Evolutionary conservation across 208 protist species (phyloP).

Genomic region (Phytomonas serpens): DNA sequence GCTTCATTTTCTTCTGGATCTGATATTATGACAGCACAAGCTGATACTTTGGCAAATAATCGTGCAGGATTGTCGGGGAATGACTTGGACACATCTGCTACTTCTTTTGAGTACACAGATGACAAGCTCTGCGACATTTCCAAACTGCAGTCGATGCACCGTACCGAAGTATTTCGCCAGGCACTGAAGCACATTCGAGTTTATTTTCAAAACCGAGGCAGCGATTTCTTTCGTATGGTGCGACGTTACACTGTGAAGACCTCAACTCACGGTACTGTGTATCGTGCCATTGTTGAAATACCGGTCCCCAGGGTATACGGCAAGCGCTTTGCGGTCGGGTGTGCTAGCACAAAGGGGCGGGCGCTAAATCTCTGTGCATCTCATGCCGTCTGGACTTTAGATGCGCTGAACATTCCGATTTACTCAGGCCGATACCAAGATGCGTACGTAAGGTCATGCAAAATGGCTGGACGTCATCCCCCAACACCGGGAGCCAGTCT

Average conservation of each 20-base stretch:
- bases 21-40: not conserved
- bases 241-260: conserved; percentile 56
- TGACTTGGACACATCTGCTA: not conserved
- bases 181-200: conserved; percentile 20
- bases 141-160: conserved; percentile 38
- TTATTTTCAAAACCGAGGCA: conserved; percentile 33
- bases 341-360: conserved; percentile 39
- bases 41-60: not conserved
- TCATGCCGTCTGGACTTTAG: conserved; percentile 47
- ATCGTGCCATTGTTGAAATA: conserved; percentile 69
- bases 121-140: conserved; percentile 68
- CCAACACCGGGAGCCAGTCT: conserved; percentile 23
- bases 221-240: conserved; percentile 45
- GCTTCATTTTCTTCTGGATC: not conserved
- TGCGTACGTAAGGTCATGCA: conserved; percentile 25
- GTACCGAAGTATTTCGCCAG: conserved; percentile 29
- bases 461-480: conserved; percentile 18
- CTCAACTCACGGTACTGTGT: conserved; percentile 34
- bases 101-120: conserved; percentile 24
- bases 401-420: conserved; percentile 46
- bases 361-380: conserved; percentile 48
- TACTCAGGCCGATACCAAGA: conserved; percentile 35
- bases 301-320: conserved; percentile 48
- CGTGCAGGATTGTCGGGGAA: not conserved
- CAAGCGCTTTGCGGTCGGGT: conserved; percentile 54